phyloP scores from a whole-genome alignment of 345 rosid genomes.

The Pistacia integerrima region DNA sequence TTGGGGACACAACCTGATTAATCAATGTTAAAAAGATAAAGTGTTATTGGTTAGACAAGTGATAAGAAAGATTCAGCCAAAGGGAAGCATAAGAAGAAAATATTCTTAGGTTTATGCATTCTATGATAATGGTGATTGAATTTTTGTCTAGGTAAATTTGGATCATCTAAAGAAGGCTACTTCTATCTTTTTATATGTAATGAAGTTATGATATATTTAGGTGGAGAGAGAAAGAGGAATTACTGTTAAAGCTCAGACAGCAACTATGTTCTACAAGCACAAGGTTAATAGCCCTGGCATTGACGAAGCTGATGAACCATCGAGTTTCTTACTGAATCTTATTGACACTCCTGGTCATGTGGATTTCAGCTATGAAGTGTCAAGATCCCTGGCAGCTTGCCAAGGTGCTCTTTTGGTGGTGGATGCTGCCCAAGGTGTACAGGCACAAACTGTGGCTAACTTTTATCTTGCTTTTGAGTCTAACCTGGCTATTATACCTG shows the following conservation, averaged over 20 bases:
- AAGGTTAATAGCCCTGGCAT: conserved; percentile 18
- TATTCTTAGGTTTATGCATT: neutral
- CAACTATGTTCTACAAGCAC: conserved; percentile 82
- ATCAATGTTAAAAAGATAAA: neutral
- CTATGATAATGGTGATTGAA: neutral
- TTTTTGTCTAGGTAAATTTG: neutral
- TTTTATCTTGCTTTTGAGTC: conserved; percentile 95
- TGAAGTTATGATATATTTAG: conserved; percentile 38
- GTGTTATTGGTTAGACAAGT: neutral
- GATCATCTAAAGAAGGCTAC: neutral
- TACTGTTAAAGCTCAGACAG: conserved; percentile 97
- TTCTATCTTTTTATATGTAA: neutral
- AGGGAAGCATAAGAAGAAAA: neutral
- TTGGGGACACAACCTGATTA: neutral
- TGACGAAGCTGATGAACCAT: conserved; percentile 33
- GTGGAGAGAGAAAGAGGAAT: conserved; percentile 99
- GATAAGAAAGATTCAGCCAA: neutral
- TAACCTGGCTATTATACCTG: conserved; percentile 75
- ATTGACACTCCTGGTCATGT: conserved; percentile 99
- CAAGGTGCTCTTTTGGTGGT: conserved; percentile 97
- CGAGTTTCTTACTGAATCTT: conserved; percentile 64
- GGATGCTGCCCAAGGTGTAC: conserved; percentile 99
- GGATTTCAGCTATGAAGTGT: conserved; percentile 96
- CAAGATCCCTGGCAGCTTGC: conserved; percentile 98
- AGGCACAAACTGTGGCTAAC: conserved; percentile 98